A percentile compares a stretch with the other conserved stretches of the same genome.
Conservation (phyloP, 495 filamentous ascomycete species). For the Penicillium argentinense region DNA sequence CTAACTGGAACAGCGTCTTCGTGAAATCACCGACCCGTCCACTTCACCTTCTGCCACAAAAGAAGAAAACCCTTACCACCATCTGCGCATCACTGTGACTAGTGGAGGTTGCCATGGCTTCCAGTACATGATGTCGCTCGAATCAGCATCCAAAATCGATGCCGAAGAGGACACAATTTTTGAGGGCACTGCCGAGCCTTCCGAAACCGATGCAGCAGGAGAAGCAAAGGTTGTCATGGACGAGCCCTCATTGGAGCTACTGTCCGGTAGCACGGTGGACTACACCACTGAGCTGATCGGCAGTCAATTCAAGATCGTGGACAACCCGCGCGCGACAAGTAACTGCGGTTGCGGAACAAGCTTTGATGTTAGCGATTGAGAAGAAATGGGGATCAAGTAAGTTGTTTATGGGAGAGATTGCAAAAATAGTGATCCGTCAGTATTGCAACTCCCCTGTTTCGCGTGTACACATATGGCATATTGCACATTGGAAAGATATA, state of each 20-base stretch:
- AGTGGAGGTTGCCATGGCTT: conserved; percentile 96
- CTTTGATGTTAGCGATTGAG: conserved; percentile 80
- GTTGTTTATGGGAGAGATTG: too few species aligned
- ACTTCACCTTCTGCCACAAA: conserved; percentile 47
- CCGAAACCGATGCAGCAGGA: conserved; percentile 36
- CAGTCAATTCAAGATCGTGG: conserved; percentile 94
- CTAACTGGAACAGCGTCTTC: conserved; percentile 58
- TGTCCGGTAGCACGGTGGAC: conserved; percentile 92
- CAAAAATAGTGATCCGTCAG: too few species aligned
- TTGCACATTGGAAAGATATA: conserved; percentile 14
- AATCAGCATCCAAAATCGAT: conserved; percentile 56
- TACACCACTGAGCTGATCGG: conserved; percentile 97
- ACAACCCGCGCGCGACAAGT: conserved; percentile 86
- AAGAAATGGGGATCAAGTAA: not conserved
- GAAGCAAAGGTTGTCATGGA: conserved; percentile 88
- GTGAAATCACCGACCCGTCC: conserved; percentile 51
- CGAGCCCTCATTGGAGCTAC: conserved; percentile 77
- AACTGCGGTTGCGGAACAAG: conserved; percentile 98
- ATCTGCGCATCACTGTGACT: conserved; percentile 86
- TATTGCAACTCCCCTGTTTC: too few species aligned
- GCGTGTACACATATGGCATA: conserved; percentile 25
- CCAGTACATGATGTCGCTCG: conserved; percentile 91
- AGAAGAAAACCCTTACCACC: conserved; percentile 77
- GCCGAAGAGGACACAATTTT: conserved; percentile 74
- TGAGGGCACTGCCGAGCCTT: conserved; percentile 33